Evolutionary conservation across 805 yeast species (phyloP).

Genomic region (Yarrowia porcina): DNA sequence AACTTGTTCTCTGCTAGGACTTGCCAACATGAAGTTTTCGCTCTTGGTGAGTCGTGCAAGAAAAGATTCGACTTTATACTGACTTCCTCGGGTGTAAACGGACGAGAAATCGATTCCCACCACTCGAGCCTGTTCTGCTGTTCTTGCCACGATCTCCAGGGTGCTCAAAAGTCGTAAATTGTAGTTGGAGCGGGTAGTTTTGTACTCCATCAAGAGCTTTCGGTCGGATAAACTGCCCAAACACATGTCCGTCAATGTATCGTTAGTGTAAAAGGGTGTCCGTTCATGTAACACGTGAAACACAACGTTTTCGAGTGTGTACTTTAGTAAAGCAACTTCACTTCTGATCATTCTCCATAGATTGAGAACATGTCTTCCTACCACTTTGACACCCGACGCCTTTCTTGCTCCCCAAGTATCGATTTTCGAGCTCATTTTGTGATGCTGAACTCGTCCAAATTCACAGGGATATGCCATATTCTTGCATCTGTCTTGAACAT

Average conservation of each 20-base stretch:
- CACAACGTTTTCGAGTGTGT: constrained; percentile 73
- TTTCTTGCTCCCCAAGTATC: constrained; percentile 71
- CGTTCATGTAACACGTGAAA: constrained; percentile 64
- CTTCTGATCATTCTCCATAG: constrained; percentile 74
- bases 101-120: constrained; percentile 89
- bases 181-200: constrained; percentile 45
- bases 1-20: constrained; percentile 80
- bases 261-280: constrained; percentile 58
- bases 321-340: constrained; percentile 61
- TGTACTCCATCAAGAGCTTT: constrained; percentile 42
- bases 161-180: constrained; percentile 51
- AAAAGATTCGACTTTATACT: constrained; percentile 87
- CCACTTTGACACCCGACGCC: constrained; percentile 62
- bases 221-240: background rate
- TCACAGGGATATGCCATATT: constrained; percentile 46
- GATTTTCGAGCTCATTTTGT: constrained; percentile 46
- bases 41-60: constrained; percentile 69
- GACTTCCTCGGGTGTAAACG: constrained; percentile 87
- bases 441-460: constrained; percentile 54
- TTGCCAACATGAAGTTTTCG: constrained; percentile 66
- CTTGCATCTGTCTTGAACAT: constrained; percentile 57
- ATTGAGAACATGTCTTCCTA: constrained; percentile 82
- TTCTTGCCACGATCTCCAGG: constrained; percentile 65
- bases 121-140: constrained; percentile 77
- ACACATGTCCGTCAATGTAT: constrained; percentile 44